phyloP scores from a whole-genome alignment of 306 rosid genomes.

The Dalbergia cultrata region DNA sequence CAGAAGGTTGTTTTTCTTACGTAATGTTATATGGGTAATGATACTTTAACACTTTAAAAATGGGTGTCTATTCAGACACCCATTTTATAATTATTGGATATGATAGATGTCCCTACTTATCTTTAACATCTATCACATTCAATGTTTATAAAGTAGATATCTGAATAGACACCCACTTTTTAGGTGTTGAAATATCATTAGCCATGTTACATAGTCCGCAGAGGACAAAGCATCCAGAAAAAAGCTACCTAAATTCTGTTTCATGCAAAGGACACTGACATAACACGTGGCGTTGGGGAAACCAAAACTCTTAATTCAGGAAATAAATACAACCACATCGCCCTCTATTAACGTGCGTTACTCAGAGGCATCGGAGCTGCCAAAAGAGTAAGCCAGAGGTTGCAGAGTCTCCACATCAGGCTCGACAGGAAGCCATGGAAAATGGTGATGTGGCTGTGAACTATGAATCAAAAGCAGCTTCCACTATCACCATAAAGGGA shows the following conservation, averaged over 20 bases:
- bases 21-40: background rate
- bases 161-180: too few species aligned
- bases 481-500: conserved; percentile 89
- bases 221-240: background rate
- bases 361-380: background rate
- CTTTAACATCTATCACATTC: too few species aligned
- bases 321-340: background rate
- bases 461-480: conserved; percentile 55
- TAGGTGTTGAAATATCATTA: too few species aligned
- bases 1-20: background rate
- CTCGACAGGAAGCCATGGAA: conserved; percentile 49
- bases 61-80: too few species aligned
- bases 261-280: conserved; percentile 26
- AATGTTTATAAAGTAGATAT: too few species aligned
- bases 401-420: background rate
- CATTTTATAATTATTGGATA: too few species aligned
- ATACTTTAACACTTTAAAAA: too few species aligned
- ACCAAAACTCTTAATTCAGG: background rate
- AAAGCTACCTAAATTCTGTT: conserved; percentile 35
- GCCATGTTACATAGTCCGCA: too few species aligned
- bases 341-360: background rate
- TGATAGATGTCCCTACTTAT: too few species aligned
- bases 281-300: conserved; percentile 56
- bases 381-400: background rate
- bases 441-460: conserved; percentile 49